These are phyloP conservation scores for Neoscytalidium dimidiatum DNA, from an alignment of 2,329 filamentous ascomycete genomes.

Conservation along the genomic window DNA sequence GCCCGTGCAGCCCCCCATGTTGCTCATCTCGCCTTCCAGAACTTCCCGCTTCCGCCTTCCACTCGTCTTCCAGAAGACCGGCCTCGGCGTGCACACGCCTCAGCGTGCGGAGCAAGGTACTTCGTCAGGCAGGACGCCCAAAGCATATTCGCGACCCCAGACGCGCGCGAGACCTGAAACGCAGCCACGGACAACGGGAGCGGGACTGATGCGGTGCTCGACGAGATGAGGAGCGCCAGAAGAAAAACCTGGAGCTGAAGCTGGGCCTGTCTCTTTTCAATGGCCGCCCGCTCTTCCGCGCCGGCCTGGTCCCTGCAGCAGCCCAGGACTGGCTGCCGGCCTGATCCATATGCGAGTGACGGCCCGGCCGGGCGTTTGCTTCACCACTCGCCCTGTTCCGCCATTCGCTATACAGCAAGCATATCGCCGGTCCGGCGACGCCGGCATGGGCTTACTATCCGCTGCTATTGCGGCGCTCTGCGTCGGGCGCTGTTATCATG, in stretches of 20 bases:
- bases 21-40: not conserved
- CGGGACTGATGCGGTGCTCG: not conserved
- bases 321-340: constrained; percentile 1
- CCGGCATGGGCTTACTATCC: too few species aligned
- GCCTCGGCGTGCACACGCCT: not conserved
- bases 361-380: constrained; percentile 5
- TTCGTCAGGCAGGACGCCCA: not conserved
- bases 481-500: not conserved
- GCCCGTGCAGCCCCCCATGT: not conserved
- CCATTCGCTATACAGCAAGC: not conserved
- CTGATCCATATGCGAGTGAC: not conserved
- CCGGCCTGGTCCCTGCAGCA: not conserved
- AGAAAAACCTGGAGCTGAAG: not conserved
- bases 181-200: not conserved
- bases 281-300: not conserved
- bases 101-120: not conserved
- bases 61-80: constrained; percentile 4
- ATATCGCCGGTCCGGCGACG: too few species aligned
- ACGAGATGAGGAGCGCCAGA: not conserved
- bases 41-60: not conserved
- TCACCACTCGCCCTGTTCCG: not conserved
- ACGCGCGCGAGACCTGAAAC: not conserved
- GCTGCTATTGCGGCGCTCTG: not conserved
- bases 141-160: not conserved
- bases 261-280: not conserved